Percentiles rank a stretch among this genome's conserved stretches.
Evolutionary conservation across 305 asterid genomes (phyloP).

Genomic region (Coffea humblotiana): DNA sequence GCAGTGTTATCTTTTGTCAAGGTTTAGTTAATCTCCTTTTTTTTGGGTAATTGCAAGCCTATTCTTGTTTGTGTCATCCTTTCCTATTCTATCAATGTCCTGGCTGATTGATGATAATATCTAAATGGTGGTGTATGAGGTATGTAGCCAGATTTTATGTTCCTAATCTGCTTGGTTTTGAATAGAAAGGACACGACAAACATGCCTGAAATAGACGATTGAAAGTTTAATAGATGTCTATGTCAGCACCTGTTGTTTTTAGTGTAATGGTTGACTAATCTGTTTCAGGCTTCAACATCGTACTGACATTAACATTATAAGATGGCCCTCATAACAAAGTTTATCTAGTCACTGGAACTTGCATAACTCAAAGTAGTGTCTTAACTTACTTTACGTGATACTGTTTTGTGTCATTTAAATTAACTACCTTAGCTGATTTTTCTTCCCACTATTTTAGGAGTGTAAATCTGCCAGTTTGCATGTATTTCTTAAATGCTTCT

Average conservation of each 20-base stretch:
- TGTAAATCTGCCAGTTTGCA: conserved; percentile 2
- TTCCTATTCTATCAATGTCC: background rate
- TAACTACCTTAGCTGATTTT: background rate
- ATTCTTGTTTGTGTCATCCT: background rate
- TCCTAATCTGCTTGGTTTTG: background rate
- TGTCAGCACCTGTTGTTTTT: background rate
- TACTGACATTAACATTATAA: background rate
- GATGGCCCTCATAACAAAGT: background rate
- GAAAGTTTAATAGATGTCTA: background rate
- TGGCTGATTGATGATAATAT: background rate
- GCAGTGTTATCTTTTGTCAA: background rate
- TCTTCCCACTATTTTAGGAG: background rate
- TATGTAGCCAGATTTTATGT: background rate
- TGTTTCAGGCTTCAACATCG: background rate
- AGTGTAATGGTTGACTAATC: background rate
- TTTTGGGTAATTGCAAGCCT: background rate
- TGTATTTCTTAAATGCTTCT: background rate
- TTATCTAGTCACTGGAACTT: background rate
- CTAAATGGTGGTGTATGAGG: background rate
- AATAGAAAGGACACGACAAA: background rate
- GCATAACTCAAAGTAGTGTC: background rate
- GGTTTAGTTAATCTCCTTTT: background rate
- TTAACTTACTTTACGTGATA: background rate
- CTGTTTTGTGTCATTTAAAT: background rate
- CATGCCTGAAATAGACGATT: background rate